phyloP scores from a whole-genome alignment of 495 filamentous ascomycete genomes.

The Neurospora sp. region DNA sequence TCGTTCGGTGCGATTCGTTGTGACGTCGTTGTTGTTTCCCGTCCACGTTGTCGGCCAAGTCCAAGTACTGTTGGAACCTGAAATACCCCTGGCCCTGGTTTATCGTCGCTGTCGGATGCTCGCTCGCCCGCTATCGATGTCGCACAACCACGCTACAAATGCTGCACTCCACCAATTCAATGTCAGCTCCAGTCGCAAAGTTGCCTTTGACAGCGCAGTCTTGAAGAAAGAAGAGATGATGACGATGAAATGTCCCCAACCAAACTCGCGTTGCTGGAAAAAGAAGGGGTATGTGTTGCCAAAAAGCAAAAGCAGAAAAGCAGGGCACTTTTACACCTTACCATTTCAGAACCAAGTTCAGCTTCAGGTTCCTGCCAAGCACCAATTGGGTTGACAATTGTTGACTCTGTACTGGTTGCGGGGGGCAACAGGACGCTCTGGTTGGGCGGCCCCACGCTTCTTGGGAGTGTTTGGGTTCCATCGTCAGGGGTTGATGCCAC shows the following conservation, averaged over 20 bases:
- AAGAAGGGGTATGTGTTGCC: not conserved
- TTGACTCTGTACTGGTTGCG: conserved; percentile 4
- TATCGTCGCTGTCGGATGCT: too few relatives aligned
- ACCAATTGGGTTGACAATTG: not conserved
- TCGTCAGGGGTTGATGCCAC: not conserved
- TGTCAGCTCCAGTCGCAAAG: not conserved
- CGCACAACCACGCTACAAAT: not conserved
- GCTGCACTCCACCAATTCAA: not conserved
- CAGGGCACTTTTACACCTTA: not conserved
- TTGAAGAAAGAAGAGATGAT: not conserved
- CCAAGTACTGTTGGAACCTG: not conserved
- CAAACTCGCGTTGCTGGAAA: not conserved
- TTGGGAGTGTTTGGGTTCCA: not conserved
- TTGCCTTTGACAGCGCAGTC: not conserved
- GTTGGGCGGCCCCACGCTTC: not conserved
- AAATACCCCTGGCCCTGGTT: not conserved
- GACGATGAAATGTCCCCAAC: not conserved
- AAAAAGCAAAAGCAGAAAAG: not conserved
- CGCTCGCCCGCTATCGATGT: not conserved
- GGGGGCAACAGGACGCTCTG: conserved; percentile 2
- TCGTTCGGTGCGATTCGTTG: not conserved
- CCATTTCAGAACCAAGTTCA: not conserved
- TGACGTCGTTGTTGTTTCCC: not conserved
- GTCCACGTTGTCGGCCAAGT: not conserved
- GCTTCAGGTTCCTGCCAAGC: not conserved